These are phyloP conservation scores for Cryptomeria japonica DNA, from an alignment of 75 land plant species.

Conservation along the genomic window DNA sequence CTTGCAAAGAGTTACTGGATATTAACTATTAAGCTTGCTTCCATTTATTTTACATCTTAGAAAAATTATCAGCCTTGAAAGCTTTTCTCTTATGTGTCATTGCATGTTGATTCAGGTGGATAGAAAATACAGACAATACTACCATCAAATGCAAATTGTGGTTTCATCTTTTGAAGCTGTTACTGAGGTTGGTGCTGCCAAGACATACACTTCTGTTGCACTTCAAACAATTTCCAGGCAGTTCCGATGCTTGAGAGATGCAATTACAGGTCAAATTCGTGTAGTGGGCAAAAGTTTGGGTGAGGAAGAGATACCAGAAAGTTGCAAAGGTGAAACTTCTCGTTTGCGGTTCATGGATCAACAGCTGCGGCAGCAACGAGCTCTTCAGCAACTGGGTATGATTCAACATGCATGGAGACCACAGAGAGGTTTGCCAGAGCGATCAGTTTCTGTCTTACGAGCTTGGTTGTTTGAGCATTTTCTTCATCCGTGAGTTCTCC, in stretches of 20 bases:
- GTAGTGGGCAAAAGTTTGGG: conserved; percentile 48
- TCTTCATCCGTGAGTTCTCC: conserved; percentile 65
- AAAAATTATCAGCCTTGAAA: not conserved
- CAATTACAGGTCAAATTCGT: conserved; percentile 62
- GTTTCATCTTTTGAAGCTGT: conserved; percentile 69
- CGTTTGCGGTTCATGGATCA: conserved; percentile 45
- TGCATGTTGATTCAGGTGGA: conserved; percentile 40
- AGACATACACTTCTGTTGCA: conserved; percentile 76
- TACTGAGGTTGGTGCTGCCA: conserved; percentile 74
- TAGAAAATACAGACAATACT: conserved; percentile 70
- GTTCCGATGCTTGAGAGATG: conserved; percentile 80
- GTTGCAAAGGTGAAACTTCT: conserved; percentile 34
- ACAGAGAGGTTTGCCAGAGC: conserved; percentile 76
- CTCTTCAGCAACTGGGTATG: conserved; percentile 64
- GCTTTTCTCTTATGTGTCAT: not conserved
- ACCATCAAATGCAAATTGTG: conserved; percentile 80
- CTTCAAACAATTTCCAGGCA: conserved; percentile 77
- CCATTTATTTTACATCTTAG: not conserved
- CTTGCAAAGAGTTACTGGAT: not conserved
- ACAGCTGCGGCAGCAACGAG: conserved; percentile 64
- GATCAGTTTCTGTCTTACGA: conserved; percentile 65
- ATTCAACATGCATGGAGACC: conserved; percentile 70
- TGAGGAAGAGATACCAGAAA: conserved; percentile 32
- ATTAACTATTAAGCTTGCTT: not conserved
- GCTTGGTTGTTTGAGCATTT: conserved; percentile 86